Percentiles rank a stretch among this genome's conserved stretches.
These are phyloP conservation scores for Yarrowia osloensis DNA, from an alignment of 805 yeast species.

Conservation along the genomic window DNA sequence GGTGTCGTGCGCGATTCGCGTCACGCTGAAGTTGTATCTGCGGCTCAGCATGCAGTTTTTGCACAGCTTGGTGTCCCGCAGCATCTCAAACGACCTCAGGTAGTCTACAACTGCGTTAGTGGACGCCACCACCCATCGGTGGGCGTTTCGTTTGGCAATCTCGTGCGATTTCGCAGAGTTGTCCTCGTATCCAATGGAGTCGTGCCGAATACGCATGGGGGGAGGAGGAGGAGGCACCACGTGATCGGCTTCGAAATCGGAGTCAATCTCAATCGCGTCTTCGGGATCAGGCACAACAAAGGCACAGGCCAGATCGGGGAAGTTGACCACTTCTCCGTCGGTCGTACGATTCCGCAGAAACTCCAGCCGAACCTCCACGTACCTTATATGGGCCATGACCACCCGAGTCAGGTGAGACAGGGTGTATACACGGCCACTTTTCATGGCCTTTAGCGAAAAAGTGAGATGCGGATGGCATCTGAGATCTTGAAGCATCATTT, in stretches of 20 bases:
- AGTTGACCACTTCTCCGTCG: background rate
- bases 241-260: too few species aligned
- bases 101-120: background rate
- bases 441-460: background rate
- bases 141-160: constrained; percentile 1
- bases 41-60: background rate
- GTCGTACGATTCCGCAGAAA: background rate
- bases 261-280: background rate
- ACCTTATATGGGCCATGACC: background rate
- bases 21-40: background rate
- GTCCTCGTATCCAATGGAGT: background rate
- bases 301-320: background rate
- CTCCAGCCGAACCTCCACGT: background rate
- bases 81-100: background rate
- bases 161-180: background rate
- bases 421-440: background rate
- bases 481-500: background rate
- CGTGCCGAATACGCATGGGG: background rate
- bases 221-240: background rate
- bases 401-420: background rate
- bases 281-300: background rate
- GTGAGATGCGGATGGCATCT: background rate
- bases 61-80: background rate
- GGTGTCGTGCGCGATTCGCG: background rate
- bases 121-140: background rate